phyloP scores from a whole-genome alignment of 2,329 filamentous ascomycete species.

The Alternaria solani region DNA sequence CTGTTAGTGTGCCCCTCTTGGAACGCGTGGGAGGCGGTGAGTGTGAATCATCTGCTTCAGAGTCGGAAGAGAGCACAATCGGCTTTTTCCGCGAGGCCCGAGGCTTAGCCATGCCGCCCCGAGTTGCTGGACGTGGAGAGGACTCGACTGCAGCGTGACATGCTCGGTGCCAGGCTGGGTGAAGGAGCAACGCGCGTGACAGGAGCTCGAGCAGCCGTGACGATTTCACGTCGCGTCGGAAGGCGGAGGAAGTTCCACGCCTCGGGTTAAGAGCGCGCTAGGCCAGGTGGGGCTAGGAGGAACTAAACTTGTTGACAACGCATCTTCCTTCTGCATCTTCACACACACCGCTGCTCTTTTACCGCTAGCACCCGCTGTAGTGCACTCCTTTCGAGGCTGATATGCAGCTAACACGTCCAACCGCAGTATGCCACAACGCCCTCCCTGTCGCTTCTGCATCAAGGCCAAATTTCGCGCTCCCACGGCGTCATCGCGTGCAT shows the following conservation, averaged over 20 bases:
- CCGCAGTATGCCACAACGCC: conserved; percentile 43
- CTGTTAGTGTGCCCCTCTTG: conserved; percentile 40
- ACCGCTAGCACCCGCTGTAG: conserved; percentile 20
- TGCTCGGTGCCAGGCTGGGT: conserved; percentile 34
- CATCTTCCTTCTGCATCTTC: conserved; percentile 18
- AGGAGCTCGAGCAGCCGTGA: conserved; percentile 5
- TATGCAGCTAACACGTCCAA: conserved; percentile 41
- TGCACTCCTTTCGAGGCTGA: conserved; percentile 27
- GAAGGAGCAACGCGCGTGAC: conserved; percentile 18
- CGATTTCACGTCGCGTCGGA: conserved; percentile 7
- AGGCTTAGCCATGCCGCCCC: conserved; percentile 51
- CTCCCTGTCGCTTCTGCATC: conserved; percentile 39
- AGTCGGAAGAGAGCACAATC: conserved; percentile 48
- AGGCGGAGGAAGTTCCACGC: conserved; percentile 4
- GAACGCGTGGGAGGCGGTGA: conserved; percentile 44
- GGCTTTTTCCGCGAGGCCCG: conserved; percentile 49
- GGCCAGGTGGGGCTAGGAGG: conserved; percentile 1
- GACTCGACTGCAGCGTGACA: conserved; percentile 35
- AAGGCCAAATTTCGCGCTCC: conserved; percentile 30
- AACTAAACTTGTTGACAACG: conserved; percentile 13
- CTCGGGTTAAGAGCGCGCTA: conserved; percentile 8
- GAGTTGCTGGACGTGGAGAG: conserved; percentile 26
- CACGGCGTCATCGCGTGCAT: conserved; percentile 32
- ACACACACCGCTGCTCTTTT: conserved; percentile 22
- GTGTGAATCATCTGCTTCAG: conserved; percentile 36